Percentiles rank a stretch among this genome's conserved stretches.
These are phyloP conservation scores for Yarrowia phangngaensis DNA, from an alignment of 805 yeast genomes.

Conservation along the genomic window DNA sequence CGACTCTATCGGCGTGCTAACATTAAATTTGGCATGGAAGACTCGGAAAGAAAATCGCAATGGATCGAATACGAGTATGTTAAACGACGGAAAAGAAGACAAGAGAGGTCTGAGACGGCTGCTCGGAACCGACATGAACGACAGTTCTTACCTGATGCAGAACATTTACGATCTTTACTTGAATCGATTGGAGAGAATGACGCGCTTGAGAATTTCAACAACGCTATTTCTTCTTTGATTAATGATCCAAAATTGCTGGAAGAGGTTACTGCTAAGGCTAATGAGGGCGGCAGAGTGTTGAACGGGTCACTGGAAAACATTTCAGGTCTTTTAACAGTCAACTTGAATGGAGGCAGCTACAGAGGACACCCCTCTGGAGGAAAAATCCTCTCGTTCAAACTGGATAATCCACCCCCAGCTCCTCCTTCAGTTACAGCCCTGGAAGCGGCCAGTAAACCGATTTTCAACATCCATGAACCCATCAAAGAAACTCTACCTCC, in stretches of 20 bases:
- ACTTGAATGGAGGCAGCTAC: conserved; percentile 2
- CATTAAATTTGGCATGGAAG: conserved; percentile 56
- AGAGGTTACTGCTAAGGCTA: conserved; percentile 32
- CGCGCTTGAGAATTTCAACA: conserved; percentile 32
- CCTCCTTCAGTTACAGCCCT: conserved; percentile 14
- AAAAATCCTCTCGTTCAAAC: conserved; percentile 24
- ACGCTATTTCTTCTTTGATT: conserved; percentile 34
- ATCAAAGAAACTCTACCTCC: conserved; percentile 12
- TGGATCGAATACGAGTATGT: conserved; percentile 79
- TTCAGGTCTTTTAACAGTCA: conserved; percentile 18
- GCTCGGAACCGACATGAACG: conserved; percentile 6
- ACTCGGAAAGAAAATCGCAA: conserved; percentile 48
- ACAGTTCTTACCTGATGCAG: conserved; percentile 24
- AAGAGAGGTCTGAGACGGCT: conserved; percentile 41
- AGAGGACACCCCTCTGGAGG: not conserved
- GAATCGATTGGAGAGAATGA: conserved; percentile 33
- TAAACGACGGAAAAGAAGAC: conserved; percentile 58
- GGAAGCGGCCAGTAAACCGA: conserved; percentile 18
- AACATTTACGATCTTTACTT: conserved; percentile 34
- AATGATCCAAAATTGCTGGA: conserved; percentile 34
- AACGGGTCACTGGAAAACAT: conserved; percentile 21
- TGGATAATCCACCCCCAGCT: conserved; percentile 11
- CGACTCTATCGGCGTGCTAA: conserved; percentile 72
- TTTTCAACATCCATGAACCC: conserved; percentile 22
- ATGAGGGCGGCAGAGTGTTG: conserved; percentile 25